Conservation (phyloP, 176 grass and related monocot genomes). For the Zea mays region Zm-B73-REFERENCE-NAM-5.0 NC_050097.1:206489501-206490000, state of each 20-base stretch:
- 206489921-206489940: conserved; percentile 7
- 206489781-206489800: conserved; percentile 2
- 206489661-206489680: not conserved
- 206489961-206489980: not conserved
- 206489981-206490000: not conserved
- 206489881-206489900: conserved; percentile 5
- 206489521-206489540: not conserved
- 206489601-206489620: conserved; percentile 13
- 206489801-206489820: not conserved
- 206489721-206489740: not conserved
- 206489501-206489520: conserved; percentile 34
- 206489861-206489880: conserved; percentile 3
- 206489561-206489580: not conserved
- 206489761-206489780: not conserved
- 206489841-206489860: not conserved
- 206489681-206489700: conserved; percentile 3
- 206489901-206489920: not conserved
- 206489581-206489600: not conserved
- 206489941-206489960: not conserved
- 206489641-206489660: not conserved
- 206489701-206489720: not conserved
- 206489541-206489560: not conserved
- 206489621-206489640: conserved; percentile 9
- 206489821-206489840: conserved; percentile 1
- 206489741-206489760: conserved; percentile 20